phyloP scores from a whole-genome alignment of 2,329 filamentous ascomycete species.

The Rhinocladiella similis region DNA sequence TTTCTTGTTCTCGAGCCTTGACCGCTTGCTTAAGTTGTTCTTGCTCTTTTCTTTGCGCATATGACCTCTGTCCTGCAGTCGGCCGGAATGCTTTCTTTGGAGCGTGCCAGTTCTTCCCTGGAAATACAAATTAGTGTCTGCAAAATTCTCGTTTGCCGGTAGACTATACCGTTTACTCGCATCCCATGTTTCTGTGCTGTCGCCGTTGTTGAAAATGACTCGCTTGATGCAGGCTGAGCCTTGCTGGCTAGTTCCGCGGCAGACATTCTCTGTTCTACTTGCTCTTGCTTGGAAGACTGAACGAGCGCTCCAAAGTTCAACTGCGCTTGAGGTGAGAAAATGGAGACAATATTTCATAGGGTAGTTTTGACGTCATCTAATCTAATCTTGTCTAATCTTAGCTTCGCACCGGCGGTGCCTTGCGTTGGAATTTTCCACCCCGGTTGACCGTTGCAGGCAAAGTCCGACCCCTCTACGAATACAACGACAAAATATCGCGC shows the following conservation, averaged over 20 bases:
- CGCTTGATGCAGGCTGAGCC: not conserved
- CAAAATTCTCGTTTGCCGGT: not conserved
- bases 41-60: constrained; percentile 71
- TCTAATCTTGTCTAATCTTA: no score
- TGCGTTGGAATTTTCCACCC: not conserved
- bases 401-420: no score
- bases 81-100: constrained; percentile 84
- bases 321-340: not conserved
- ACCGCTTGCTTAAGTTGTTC: constrained; percentile 70
- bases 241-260: not conserved
- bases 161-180: constrained; percentile 21
- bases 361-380: no score
- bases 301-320: not conserved
- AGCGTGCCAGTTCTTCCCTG: constrained; percentile 94
- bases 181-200: constrained; percentile 14
- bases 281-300: not conserved
- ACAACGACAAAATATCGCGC: not conserved
- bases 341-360: no score
- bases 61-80: constrained; percentile 73
- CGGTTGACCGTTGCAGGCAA: not conserved
- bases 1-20: constrained; percentile 90
- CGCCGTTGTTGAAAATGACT: not conserved
- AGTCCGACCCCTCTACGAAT: not conserved
- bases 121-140: constrained; percentile 17
- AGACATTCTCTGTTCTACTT: constrained; percentile 3